phyloP scores from a whole-genome alignment of 2,329 filamentous ascomycete species.

The Beauveria caledonica region DNA sequence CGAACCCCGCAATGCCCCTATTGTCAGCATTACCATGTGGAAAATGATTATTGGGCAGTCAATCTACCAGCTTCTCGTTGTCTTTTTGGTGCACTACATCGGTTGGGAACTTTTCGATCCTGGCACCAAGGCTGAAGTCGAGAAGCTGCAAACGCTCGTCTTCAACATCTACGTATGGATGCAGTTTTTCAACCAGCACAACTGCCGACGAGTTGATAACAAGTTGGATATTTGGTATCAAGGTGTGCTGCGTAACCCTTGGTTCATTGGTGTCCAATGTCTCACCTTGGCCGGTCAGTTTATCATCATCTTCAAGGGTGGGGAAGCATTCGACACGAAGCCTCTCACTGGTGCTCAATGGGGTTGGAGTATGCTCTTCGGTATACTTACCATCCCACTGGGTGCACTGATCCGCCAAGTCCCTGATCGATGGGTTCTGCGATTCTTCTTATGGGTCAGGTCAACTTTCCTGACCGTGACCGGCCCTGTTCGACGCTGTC shows the following conservation, averaged over 20 bases:
- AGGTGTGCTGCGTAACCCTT: conserved; percentile 63
- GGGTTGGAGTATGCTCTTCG: conserved; percentile 62
- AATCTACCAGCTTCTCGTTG: conserved; percentile 57
- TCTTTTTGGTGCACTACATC: conserved; percentile 55
- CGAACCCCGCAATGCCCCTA: conserved; percentile 20
- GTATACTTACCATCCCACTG: conserved; percentile 58
- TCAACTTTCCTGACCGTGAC: conserved; percentile 14
- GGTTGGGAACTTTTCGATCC: conserved; percentile 40
- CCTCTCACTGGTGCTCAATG: conserved; percentile 57
- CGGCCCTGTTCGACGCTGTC: conserved; percentile 17
- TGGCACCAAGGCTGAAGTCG: not conserved
- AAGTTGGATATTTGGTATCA: conserved; percentile 73
- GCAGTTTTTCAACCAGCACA: conserved; percentile 82
- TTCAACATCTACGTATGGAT: conserved; percentile 88
- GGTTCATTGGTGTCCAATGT: conserved; percentile 62
- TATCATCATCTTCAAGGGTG: conserved; percentile 65
- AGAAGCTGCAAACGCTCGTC: conserved; percentile 56
- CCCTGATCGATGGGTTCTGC: conserved; percentile 27
- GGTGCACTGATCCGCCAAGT: conserved; percentile 34
- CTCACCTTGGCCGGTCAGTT: conserved; percentile 63
- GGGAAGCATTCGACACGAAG: conserved; percentile 55
- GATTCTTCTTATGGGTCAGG: conserved; percentile 20
- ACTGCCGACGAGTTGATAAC: conserved; percentile 72
- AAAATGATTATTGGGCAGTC: conserved; percentile 75
- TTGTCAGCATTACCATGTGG: conserved; percentile 67